A percentile compares a stretch with the other conserved stretches of the same genome.
Evolutionary conservation across 768 basidiomycete genomes (phyloP).

Genomic region (Lactarius akahatsu): DNA sequence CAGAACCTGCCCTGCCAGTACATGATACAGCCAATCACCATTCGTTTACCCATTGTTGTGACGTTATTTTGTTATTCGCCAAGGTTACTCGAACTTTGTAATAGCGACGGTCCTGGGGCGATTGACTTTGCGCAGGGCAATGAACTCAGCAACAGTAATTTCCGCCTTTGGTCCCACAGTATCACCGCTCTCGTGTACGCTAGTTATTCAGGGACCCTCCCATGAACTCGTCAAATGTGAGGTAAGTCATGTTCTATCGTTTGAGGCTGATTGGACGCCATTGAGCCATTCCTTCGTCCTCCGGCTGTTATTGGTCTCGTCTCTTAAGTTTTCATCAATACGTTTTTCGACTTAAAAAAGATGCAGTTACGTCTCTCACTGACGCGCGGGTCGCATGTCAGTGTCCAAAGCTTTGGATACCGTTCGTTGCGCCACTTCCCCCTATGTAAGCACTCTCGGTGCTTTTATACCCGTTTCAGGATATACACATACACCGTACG

Average conservation of each 20-base stretch:
- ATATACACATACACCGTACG: conserved; percentile 63
- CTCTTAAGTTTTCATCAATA: background rate
- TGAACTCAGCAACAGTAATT: conserved; percentile 53
- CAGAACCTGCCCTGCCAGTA: conserved; percentile 72
- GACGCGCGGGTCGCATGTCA: conserved; percentile 68
- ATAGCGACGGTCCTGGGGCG: conserved; percentile 75
- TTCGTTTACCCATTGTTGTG: conserved; percentile 17
- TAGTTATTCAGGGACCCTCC: conserved; percentile 57
- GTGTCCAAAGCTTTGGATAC: conserved; percentile 77
- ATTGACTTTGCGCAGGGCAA: conserved; percentile 77
- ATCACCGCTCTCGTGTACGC: conserved; percentile 20
- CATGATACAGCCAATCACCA: conserved; percentile 49
- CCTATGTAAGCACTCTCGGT: conserved; percentile 14
- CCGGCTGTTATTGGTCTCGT: background rate
- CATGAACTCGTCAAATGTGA: conserved; percentile 76
- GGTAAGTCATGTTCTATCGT: background rate
- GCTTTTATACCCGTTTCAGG: conserved; percentile 40
- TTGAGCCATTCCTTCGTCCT: background rate
- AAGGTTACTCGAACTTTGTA: conserved; percentile 51
- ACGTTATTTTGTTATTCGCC: background rate
- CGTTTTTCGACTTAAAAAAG: conserved; percentile 33
- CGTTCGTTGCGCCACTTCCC: conserved; percentile 39
- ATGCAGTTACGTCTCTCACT: conserved; percentile 64
- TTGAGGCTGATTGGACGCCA: conserved; percentile 8
- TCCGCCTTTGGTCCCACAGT: conserved; percentile 6